phyloP scores from a whole-genome alignment of 495 filamentous ascomycete genomes.

The Neurospora hispaniola region DNA sequence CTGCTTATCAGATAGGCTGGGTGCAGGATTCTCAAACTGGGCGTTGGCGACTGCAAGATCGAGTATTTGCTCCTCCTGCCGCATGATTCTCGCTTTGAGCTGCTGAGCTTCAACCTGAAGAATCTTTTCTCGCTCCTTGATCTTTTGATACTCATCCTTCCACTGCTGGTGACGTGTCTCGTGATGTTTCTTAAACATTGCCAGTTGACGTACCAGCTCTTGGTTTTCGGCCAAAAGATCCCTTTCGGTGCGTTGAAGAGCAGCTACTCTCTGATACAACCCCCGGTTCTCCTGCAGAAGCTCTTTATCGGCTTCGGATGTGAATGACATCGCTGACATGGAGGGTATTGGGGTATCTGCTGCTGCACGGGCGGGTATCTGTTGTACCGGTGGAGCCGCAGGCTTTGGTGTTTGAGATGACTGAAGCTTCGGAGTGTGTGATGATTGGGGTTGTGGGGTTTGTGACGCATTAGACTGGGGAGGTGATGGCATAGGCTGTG shows the following conservation, averaged over 20 bases:
- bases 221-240: constrained; percentile 14
- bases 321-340: no score
- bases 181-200: constrained; percentile 1
- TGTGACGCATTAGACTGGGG: no score
- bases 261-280: constrained; percentile 15
- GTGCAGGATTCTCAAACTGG: not conserved
- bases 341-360: no score
- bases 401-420: no score
- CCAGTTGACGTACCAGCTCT: not conserved
- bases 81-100: not conserved
- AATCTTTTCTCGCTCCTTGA: constrained; percentile 2
- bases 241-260: constrained; percentile 12
- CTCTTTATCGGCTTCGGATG: not conserved
- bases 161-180: not conserved
- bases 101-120: not conserved
- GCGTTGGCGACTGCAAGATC: not conserved
- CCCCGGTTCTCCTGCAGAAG: constrained; percentile 12
- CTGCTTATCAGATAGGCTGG: constrained; percentile 1
- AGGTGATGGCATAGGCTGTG: no score
- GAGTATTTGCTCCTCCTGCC: not conserved
- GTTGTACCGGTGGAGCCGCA: no score
- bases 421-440: no score
- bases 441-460: no score
- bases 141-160: not conserved
- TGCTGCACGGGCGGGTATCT: no score